A percentile compares a stretch with the other conserved stretches of the same genome.
Evolutionary conservation across 441 rosid genomes (phyloP).

Genomic region (Sinapis alba): DNA sequence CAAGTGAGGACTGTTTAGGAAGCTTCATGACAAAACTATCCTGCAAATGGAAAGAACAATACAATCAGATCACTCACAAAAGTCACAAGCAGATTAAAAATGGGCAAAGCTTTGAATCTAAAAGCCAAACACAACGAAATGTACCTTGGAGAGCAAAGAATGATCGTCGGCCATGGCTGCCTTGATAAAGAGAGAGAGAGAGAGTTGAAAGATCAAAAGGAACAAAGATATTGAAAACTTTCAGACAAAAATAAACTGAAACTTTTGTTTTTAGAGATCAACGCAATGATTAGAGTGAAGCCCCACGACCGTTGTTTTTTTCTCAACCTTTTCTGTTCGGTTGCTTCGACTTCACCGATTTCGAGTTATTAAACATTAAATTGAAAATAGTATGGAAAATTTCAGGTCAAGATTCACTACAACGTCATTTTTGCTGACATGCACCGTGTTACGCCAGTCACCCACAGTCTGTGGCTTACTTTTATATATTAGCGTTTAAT

Average conservation of each 20-base stretch:
- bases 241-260: slow-evolving; percentile 34
- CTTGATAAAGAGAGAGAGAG: slow-evolving; percentile 1
- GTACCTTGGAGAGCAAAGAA: slow-evolving; percentile 59
- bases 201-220: slow-evolving; percentile 1
- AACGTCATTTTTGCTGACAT: slow-evolving; percentile 1
- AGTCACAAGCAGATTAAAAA: background rate
- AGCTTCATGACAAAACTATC: slow-evolving; percentile 59
- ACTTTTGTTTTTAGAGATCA: background rate
- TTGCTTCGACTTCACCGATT: background rate
- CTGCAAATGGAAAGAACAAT: slow-evolving; percentile 36
- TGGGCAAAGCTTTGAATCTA: slow-evolving; percentile 2
- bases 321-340: background rate
- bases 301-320: background rate
- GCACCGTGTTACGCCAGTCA: background rate
- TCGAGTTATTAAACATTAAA: background rate
- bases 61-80: background rate
- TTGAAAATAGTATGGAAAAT: background rate
- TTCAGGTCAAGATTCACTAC: background rate
- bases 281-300: background rate
- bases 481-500: background rate
- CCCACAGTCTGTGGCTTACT: background rate
- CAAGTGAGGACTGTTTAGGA: slow-evolving; percentile 65
- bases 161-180: slow-evolving; percentile 65
- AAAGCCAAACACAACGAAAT: background rate
- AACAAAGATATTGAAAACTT: slow-evolving; percentile 22